phyloP scores from a whole-genome alignment of 129 eudicot species.

The Pittosporum tobira region DNA sequence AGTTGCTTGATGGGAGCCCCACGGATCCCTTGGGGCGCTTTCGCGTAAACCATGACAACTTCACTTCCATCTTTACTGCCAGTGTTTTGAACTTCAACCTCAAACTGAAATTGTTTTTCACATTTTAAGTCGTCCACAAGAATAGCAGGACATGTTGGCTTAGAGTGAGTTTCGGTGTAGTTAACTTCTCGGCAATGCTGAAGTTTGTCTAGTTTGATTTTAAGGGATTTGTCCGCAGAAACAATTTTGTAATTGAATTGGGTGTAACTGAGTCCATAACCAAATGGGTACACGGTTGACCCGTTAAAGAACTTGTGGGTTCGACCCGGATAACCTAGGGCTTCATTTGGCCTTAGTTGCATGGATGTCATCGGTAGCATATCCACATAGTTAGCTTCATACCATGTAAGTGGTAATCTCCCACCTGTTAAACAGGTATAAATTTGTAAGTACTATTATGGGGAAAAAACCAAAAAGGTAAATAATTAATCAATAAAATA shows the following conservation, averaged over 20 bases:
- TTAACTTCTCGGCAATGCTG: slow-evolving; percentile 19
- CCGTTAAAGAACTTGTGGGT: slow-evolving; percentile 38
- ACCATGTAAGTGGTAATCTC: slow-evolving; percentile 37
- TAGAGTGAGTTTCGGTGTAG: slow-evolving; percentile 7
- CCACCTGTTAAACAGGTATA: slow-evolving; percentile 17
- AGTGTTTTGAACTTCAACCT: slow-evolving; percentile 15
- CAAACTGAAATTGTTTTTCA: background rate
- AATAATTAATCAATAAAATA: background rate
- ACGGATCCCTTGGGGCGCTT: slow-evolving; percentile 9
- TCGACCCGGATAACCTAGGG: slow-evolving; percentile 29
- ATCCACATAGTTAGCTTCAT: background rate
- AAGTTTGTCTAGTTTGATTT: slow-evolving; percentile 6
- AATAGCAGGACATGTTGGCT: slow-evolving; percentile 19
- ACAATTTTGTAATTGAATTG: slow-evolving; percentile 11
- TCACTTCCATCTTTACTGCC: slow-evolving; percentile 24
- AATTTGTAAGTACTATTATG: background rate
- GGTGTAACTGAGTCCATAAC: slow-evolving; percentile 40
- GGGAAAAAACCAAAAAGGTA: background rate
- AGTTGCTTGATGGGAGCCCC: slow-evolving; percentile 19
- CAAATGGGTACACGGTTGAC: slow-evolving; percentile 31
- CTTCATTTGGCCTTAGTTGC: slow-evolving; percentile 22
- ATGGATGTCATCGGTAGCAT: slow-evolving; percentile 28
- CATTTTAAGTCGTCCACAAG: slow-evolving; percentile 13
- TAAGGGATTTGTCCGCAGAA: background rate
- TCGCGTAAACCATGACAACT: slow-evolving; percentile 20